Conservation (phyloP, 148 eudicot species). For the Euryodendron excelsum region DNA sequence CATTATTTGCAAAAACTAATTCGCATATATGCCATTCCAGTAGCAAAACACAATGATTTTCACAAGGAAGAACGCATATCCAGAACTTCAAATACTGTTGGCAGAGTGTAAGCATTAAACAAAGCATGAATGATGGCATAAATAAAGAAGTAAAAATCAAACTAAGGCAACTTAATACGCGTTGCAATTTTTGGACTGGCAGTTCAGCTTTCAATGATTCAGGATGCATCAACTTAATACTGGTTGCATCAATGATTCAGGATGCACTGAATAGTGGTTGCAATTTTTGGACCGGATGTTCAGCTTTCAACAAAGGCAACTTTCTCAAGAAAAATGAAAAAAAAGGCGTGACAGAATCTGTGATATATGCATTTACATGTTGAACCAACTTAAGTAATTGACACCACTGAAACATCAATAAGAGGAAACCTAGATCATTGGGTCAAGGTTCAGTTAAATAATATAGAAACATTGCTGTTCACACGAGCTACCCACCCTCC, state of each 20-base stretch:
- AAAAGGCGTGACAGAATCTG: neutral
- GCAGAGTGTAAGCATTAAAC: neutral
- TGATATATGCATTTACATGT: neutral
- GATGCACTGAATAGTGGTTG: neutral
- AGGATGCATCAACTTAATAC: too few species aligned
- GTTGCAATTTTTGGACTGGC: neutral
- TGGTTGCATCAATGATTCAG: neutral
- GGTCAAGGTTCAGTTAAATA: neutral
- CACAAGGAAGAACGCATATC: neutral
- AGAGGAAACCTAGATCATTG: neutral
- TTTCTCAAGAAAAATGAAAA: neutral
- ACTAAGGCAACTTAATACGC: too few species aligned
- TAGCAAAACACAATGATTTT: neutral
- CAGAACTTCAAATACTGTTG: neutral
- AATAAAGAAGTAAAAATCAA: neutral
- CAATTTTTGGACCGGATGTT: neutral
- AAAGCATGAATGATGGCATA: neutral
- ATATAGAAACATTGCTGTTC: neutral
- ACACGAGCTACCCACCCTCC: neutral
- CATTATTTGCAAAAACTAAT: neutral
- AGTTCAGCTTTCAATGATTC: neutral
- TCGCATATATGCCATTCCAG: neutral
- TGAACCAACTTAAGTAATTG: neutral
- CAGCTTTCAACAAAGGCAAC: neutral
- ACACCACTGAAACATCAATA: neutral